Percentiles rank a stretch among this genome's conserved stretches.
These are phyloP conservation scores for Silene coronaria DNA, from an alignment of 179 eudicot species.

Conservation along the genomic window DNA sequence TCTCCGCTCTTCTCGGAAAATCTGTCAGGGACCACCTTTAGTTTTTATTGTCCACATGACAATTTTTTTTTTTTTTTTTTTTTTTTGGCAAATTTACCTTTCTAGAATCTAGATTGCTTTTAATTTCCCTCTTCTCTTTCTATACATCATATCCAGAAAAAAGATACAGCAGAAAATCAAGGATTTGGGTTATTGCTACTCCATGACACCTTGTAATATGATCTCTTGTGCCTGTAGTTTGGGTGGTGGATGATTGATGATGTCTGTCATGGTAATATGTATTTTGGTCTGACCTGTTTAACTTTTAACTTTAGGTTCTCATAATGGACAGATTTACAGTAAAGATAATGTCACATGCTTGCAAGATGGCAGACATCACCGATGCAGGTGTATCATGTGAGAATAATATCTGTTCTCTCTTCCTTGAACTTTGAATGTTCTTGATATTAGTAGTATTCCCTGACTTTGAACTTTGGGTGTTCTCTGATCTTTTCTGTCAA, in stretches of 20 bases:
- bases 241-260: conserved; percentile 1
- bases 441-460: background rate
- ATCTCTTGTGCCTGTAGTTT: background rate
- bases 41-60: background rate
- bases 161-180: background rate
- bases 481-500: conserved; percentile 5
- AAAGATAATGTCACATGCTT: conserved; percentile 82
- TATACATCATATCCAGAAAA: background rate
- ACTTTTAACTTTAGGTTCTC: conserved; percentile 60
- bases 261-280: conserved; percentile 3
- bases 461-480: background rate
- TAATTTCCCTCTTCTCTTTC: background rate
- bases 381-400: conserved; percentile 96
- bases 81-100: background rate
- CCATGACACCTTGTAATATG: background rate
- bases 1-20: background rate
- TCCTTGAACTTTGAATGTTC: background rate
- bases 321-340: conserved; percentile 91
- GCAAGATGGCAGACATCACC: conserved; percentile 99
- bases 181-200: background rate
- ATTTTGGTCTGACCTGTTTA: conserved; percentile 21
- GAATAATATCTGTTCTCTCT: conserved; percentile 33
- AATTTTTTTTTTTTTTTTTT: background rate
- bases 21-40: background rate
- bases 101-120: background rate